These are phyloP conservation scores for Coprinopsis marcescibilis DNA, from an alignment of 768 basidiomycete species.

Conservation along the genomic window DNA sequence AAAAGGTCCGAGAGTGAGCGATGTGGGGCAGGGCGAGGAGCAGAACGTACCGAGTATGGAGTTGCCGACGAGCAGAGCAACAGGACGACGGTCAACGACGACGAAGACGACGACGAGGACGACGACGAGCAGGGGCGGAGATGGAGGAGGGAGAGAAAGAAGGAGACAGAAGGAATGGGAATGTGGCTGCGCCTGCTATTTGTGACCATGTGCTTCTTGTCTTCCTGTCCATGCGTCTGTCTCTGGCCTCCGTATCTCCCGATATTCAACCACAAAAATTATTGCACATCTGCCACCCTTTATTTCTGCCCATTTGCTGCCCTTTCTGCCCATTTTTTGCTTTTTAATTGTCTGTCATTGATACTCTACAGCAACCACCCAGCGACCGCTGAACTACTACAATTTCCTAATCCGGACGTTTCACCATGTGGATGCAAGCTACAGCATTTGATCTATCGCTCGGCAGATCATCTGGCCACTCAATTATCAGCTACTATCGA, in stretches of 20 bases:
- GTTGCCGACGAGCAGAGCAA: constrained; percentile 9
- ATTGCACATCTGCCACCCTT: constrained; percentile 13
- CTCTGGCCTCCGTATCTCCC: constrained; percentile 9
- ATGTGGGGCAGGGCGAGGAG: constrained; percentile 8
- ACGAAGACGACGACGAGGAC: constrained; percentile 9
- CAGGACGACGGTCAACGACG: constrained; percentile 9
- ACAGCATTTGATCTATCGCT: not conserved
- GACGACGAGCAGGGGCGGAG: constrained; percentile 17
- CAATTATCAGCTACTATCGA: constrained; percentile 8
- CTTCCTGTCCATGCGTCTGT: constrained; percentile 12
- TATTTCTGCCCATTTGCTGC: constrained; percentile 12
- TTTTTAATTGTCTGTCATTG: not conserved
- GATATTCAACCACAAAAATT: constrained; percentile 5
- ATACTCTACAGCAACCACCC: not conserved
- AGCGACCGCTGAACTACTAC: not conserved
- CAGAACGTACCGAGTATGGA: constrained; percentile 6
- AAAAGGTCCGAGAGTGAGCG: constrained; percentile 20
- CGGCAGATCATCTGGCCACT: constrained; percentile 8
- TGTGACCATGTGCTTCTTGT: constrained; percentile 20
- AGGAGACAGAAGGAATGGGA: constrained; percentile 15
- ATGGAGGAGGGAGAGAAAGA: constrained; percentile 23
- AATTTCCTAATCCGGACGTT: not conserved
- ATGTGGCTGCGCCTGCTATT: constrained; percentile 17
- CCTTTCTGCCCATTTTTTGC: constrained; percentile 6
- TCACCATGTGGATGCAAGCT: constrained; percentile 12